These are phyloP conservation scores for Dissoconium aciculare DNA, from an alignment of 2,329 filamentous ascomycete species.

Conservation along the genomic window DNA sequence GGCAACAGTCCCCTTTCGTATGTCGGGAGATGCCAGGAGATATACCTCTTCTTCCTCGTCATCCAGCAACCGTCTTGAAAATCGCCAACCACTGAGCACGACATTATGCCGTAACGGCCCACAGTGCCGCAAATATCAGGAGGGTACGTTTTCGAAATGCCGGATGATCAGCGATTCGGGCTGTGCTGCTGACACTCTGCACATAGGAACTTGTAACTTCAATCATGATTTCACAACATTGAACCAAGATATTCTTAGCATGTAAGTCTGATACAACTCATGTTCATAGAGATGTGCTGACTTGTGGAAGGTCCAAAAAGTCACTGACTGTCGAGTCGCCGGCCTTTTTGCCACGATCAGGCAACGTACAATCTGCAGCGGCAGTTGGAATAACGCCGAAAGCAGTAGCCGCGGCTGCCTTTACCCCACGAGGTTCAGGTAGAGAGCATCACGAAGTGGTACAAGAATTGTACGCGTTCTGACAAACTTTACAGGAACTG, in stretches of 20 bases:
- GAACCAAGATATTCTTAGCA: constrained; percentile 16
- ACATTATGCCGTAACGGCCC: constrained; percentile 22
- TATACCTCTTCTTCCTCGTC: constrained; percentile 10
- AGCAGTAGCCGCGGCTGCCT: constrained; percentile 74
- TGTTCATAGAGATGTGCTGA: constrained; percentile 6
- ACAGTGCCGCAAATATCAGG: constrained; percentile 22
- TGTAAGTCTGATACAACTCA: constrained; percentile 13
- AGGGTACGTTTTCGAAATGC: constrained; percentile 12
- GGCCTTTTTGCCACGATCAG: constrained; percentile 49
- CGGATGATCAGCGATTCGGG: neutral
- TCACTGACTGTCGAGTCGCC: constrained; percentile 88
- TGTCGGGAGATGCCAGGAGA: constrained; percentile 19
- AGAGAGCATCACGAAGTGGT: no score
- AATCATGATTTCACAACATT: constrained; percentile 21
- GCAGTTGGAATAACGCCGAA: constrained; percentile 74
- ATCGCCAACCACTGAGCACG: constrained; percentile 16
- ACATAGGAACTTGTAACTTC: constrained; percentile 22
- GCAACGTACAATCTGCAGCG: constrained; percentile 40
- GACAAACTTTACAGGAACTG: constrained; percentile 22
- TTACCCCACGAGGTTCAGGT: constrained; percentile 50
- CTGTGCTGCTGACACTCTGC: constrained; percentile 4
- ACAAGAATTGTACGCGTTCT: no score
- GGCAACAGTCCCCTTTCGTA: constrained; percentile 17
- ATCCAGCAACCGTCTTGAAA: constrained; percentile 15
- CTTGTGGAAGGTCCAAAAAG: constrained; percentile 41